Conservation (phyloP, 1,284 basidiomycete genomes). For the Ceratobasidium sp. region DNA sequence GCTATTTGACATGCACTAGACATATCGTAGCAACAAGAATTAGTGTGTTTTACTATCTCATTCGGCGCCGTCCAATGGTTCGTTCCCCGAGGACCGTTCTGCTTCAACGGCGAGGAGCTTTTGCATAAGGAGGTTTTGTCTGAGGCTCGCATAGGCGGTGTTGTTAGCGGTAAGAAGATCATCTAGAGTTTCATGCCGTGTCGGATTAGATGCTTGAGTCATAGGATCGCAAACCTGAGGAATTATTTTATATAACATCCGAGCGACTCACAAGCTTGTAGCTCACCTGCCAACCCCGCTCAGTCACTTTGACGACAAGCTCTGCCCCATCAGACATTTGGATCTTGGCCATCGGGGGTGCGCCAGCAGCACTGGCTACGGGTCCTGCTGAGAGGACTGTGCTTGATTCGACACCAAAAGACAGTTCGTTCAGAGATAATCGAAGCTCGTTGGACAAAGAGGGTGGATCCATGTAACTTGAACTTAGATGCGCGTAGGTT, state of each 20-base stretch:
- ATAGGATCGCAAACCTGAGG: constrained; percentile 28
- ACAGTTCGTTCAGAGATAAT: constrained; percentile 18
- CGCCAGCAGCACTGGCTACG: constrained; percentile 4
- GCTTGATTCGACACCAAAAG: constrained; percentile 29
- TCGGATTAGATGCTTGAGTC: constrained; percentile 19
- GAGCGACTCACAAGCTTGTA: background rate
- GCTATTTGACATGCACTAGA: background rate
- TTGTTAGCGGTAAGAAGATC: constrained; percentile 24
- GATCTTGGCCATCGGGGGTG: constrained; percentile 39
- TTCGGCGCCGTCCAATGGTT: background rate
- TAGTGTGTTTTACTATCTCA: background rate
- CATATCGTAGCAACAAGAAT: background rate
- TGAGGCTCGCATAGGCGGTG: constrained; percentile 6
- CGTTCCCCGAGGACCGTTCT: background rate
- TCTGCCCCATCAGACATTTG: constrained; percentile 13
- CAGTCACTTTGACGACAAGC: constrained; percentile 24
- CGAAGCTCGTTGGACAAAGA: constrained; percentile 29
- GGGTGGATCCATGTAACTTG: constrained; percentile 22
- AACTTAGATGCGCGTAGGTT: background rate
- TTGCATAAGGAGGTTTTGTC: constrained; percentile 24
- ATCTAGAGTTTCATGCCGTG: constrained; percentile 32
- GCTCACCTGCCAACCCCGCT: constrained; percentile 37
- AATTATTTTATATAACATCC: too few relatives aligned
- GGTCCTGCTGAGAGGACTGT: constrained; percentile 15
- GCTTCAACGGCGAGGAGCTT: constrained; percentile 35